Evolutionary conservation across 139 green algal species (phyloP), one percentile per base, ranked within the genome.

Genomic region (Coccomyxa sp.): DNA sequence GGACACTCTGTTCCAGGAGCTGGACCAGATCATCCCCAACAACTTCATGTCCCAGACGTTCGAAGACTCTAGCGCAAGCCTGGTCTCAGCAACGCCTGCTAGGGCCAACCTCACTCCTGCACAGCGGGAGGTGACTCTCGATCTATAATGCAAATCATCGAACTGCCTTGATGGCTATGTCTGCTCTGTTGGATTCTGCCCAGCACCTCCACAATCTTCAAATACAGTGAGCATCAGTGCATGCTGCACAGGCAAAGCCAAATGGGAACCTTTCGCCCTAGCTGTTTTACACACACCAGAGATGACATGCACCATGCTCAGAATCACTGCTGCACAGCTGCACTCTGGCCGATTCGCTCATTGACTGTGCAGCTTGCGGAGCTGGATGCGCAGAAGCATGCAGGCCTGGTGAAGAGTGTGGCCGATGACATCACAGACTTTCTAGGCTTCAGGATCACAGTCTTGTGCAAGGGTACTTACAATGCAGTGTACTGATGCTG

Each of bases 1-100:
- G 34, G 77, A 76, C 9, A 39, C 44, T 36, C 41, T 81, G 22
- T 81, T 55, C 69, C 40, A 77, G 34, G 77, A 81, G 77, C 70
- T 81, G 40, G 33, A 64, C 10, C 68, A 75, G 38, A 12, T 64
- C 22, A 39, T 76, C 33, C 37, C 41, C 14, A 74, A 73, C 50
- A 70, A 36, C 41, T 58, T 81, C 68, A 76, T 76, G 77, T n/a
- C 39, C 2, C 39, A 71, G 40, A 79, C 29, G 24, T 22, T 27
- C n/a, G n/a, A n/a, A 38, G 8, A 5, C 7, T 10, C 31, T 71
- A 22, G 54, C 24, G 44, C 44, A 71, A 41, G 39, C 41, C 70
- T 22, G n/a, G 27, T 0, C 54, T 58, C 35, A 39, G 35, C 34
- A 39, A 58, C 27, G 38, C 44, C 6, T 34, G 54, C 55, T 39